Conservation (phyloP, 23 red algal species). For the Pyropia haitanensis region DNA sequence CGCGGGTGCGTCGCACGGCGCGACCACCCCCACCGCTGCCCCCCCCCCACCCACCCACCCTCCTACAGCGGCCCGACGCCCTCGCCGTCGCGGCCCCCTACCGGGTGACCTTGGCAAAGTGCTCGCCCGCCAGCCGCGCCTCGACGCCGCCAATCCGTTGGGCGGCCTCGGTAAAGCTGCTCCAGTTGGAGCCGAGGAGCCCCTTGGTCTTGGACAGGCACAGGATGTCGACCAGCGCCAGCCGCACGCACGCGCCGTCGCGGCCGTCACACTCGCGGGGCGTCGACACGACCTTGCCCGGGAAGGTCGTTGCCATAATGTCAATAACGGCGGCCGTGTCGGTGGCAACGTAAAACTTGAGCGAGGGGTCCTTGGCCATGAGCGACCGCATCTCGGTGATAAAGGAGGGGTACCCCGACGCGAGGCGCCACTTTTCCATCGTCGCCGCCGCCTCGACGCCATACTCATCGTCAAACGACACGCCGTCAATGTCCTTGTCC, state of each 20-base stretch:
- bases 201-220: background rate
- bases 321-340: background rate
- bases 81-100: too few species aligned
- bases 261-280: constrained; percentile 4
- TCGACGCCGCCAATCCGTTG: constrained; percentile 2
- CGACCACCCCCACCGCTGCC: too few species aligned
- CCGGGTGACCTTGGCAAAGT: constrained; percentile 9
- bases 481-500: constrained; percentile 37
- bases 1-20: too few species aligned
- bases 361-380: background rate
- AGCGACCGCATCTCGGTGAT: background rate
- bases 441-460: background rate
- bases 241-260: background rate
- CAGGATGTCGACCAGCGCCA: background rate
- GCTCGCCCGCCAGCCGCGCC: background rate
- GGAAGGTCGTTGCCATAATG: background rate
- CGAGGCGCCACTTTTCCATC: constrained; percentile 13
- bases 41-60: too few species aligned
- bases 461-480: constrained; percentile 2
- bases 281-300: background rate
- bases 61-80: too few species aligned
- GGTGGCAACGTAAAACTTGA: constrained; percentile 5
- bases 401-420: background rate
- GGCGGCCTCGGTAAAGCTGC: constrained; percentile 7
- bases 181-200: constrained; percentile 5